Percentiles rank a stretch among this genome's conserved stretches.
These are phyloP conservation scores for Camellia granthamiana DNA, from an alignment of 148 eudicot species.

Conservation along the genomic window DNA sequence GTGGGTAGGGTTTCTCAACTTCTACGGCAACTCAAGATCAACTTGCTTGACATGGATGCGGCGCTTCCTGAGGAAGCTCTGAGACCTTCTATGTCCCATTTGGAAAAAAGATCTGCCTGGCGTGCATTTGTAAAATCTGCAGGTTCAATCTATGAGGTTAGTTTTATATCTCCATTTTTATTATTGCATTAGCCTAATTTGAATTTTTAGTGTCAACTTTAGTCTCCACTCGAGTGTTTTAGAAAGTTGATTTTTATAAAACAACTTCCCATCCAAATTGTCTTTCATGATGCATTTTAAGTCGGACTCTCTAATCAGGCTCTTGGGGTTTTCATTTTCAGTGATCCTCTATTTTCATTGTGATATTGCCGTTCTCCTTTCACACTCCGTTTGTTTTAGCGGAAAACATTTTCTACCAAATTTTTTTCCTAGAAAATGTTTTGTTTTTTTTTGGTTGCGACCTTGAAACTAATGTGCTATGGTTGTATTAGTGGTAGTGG, in stretches of 20 bases:
- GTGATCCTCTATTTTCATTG: too few relatives aligned
- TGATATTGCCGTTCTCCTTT: background rate
- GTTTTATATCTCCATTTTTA: background rate
- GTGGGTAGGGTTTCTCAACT: conserved; percentile 30
- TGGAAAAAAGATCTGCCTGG: conserved; percentile 39
- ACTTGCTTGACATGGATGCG: conserved; percentile 48
- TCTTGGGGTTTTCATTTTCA: too few relatives aligned
- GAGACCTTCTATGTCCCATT: conserved; percentile 31
- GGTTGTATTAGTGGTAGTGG: too few relatives aligned
- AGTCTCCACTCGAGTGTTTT: background rate
- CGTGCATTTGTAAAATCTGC: conserved; percentile 45
- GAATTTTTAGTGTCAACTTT: background rate
- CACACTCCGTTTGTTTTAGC: too few relatives aligned
- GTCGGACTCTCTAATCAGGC: background rate
- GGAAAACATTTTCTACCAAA: too few relatives aligned
- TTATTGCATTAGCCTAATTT: background rate
- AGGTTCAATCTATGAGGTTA: conserved; percentile 46
- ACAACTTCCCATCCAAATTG: background rate
- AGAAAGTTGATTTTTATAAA: background rate
- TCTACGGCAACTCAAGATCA: conserved; percentile 36
- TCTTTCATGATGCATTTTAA: background rate
- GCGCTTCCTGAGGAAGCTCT: conserved; percentile 48
- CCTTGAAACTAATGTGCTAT: too few relatives aligned
- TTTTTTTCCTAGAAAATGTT: too few relatives aligned
- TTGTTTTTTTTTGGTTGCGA: too few relatives aligned